Conservation (phyloP, 2,329 filamentous ascomycete species). For the Trichoderma pleuroti region DNA sequence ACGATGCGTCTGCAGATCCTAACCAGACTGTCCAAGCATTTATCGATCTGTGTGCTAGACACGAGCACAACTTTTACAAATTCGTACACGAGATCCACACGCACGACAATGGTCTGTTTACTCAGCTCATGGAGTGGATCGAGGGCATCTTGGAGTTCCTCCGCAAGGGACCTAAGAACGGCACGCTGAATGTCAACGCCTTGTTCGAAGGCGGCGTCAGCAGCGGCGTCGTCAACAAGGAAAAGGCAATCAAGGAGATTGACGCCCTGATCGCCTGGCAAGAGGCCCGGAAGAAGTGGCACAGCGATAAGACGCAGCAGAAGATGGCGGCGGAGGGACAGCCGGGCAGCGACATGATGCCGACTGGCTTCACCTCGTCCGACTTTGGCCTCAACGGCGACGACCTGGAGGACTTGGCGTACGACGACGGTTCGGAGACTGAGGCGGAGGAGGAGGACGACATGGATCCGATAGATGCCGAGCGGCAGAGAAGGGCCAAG, state of each 20-base stretch:
- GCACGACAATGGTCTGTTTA: constrained; percentile 95
- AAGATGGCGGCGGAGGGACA: constrained; percentile 90
- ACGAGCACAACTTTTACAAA: constrained; percentile 97
- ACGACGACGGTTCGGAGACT: constrained; percentile 66
- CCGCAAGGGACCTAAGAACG: constrained; percentile 77
- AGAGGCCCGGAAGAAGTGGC: constrained; percentile 94
- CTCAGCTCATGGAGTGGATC: constrained; percentile 94
- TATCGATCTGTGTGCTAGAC: constrained; percentile 90
- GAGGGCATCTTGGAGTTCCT: constrained; percentile 94
- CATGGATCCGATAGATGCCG: constrained; percentile 81
- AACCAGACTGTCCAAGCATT: constrained; percentile 98
- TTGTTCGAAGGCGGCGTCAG: constrained; percentile 78
- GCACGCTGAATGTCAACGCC: constrained; percentile 90
- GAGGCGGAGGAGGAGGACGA: constrained; percentile 75
- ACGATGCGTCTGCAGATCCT: constrained; percentile 88
- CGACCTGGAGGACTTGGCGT: constrained; percentile 81
- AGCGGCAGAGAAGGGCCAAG: constrained; percentile 72
- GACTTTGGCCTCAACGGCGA: constrained; percentile 89
- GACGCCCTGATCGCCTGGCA: constrained; percentile 89
- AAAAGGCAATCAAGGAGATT: constrained; percentile 73
- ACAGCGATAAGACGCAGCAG: constrained; percentile 93
- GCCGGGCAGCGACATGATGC: constrained; percentile 45
- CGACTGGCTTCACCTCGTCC: constrained; percentile 66
- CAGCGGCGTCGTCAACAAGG: constrained; percentile 64
- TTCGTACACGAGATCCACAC: constrained; percentile 97